These are phyloP conservation scores for Talaromyces pinophilus DNA, from an alignment of 2,329 filamentous ascomycete genomes.

Conservation along the genomic window DNA sequence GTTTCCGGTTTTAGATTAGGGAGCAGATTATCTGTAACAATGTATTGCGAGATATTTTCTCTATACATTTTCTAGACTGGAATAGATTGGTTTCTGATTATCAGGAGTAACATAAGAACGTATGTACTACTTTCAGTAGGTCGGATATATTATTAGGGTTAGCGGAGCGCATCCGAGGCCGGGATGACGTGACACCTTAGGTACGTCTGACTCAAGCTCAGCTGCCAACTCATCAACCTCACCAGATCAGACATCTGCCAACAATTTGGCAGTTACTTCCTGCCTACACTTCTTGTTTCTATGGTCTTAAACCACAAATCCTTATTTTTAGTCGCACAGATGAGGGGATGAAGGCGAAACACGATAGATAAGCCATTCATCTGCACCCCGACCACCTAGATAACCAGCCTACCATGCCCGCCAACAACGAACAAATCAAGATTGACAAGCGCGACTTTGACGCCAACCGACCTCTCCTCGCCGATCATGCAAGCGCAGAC, in stretches of 20 bases:
- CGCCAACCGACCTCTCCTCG: conserved; percentile 40
- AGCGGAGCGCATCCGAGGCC: neutral
- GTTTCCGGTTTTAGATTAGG: neutral
- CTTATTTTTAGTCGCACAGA: neutral
- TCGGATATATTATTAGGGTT: neutral
- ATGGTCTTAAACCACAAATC: neutral
- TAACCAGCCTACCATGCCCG: neutral
- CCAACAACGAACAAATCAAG: conserved; percentile 1
- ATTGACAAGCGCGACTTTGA: conserved; percentile 51
- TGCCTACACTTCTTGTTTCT: neutral
- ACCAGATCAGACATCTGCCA: conserved; percentile 5
- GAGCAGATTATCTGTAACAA: conserved; percentile 1
- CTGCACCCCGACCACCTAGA: neutral
- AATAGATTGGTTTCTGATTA: neutral
- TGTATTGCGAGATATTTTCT: neutral
- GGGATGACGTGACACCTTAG: conserved; percentile 4
- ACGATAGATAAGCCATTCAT: neutral
- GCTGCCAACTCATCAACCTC: conserved; percentile 11
- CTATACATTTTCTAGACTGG: neutral
- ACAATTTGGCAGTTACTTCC: neutral
- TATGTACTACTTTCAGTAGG: no score
- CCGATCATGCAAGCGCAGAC: conserved; percentile 24
- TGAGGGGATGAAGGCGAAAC: neutral
- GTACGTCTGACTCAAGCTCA: neutral
- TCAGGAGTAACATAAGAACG: neutral